Conservation (phyloP, 169 alveolate genomes). For the Perkinsus chesapeaki region DNA sequence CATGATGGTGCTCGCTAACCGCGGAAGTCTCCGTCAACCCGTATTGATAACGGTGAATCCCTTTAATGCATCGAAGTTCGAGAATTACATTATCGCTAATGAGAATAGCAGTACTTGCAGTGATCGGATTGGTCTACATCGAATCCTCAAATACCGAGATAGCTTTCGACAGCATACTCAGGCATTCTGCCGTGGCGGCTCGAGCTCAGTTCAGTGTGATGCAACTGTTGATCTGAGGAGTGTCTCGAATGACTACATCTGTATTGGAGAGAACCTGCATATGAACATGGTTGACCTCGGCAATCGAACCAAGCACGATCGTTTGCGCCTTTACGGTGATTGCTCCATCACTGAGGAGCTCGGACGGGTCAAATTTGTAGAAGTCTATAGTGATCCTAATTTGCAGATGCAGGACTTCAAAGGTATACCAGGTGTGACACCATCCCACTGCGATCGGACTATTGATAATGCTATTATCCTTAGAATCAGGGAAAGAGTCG, state of each 20-base stretch:
- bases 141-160: neutral
- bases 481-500: neutral
- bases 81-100: neutral
- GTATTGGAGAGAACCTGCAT: neutral
- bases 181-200: neutral
- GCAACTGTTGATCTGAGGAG: neutral
- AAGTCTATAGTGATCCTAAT: neutral
- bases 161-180: neutral
- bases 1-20: no score
- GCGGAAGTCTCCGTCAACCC: no score
- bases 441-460: neutral
- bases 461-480: neutral
- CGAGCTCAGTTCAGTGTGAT: neutral
- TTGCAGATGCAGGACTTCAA: neutral
- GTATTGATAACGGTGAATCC: no score
- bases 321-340: neutral
- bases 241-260: neutral
- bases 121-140: neutral
- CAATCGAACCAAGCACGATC: neutral
- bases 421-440: neutral
- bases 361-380: neutral
- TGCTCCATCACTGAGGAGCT: neutral
- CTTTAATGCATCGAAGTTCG: neutral
- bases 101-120: neutral
- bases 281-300: neutral